Evolutionary conservation across 805 yeast species (phyloP).

Genomic region (Zygotorulaspora florentina): DNA sequence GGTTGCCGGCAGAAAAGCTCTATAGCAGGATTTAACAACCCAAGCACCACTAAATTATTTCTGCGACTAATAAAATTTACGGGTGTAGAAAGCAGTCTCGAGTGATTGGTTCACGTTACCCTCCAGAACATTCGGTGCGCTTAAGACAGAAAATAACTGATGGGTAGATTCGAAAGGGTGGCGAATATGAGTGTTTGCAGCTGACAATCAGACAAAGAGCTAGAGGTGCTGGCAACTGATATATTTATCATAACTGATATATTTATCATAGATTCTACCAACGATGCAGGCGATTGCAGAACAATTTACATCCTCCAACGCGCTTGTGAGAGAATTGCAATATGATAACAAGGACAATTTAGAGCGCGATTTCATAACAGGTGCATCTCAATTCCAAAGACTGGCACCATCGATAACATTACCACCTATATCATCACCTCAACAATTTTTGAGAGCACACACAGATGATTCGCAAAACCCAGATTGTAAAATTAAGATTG

Average conservation of each 20-base stretch:
- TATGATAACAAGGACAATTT: slow-evolving; percentile 33
- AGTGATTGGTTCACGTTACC: not conserved
- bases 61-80: not conserved
- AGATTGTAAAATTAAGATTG: slow-evolving; percentile 91
- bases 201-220: not conserved
- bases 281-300: slow-evolving; percentile 36
- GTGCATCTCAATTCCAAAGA: slow-evolving; percentile 29
- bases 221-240: not conserved
- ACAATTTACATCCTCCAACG: slow-evolving; percentile 20
- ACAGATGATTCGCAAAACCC: slow-evolving; percentile 93
- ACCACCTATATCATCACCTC: slow-evolving; percentile 85
- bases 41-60: not conserved
- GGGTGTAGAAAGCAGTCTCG: too few relatives aligned
- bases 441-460: slow-evolving; percentile 93
- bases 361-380: slow-evolving; percentile 35
- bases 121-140: not conserved
- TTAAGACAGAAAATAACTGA: not conserved
- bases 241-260: not conserved
- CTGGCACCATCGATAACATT: slow-evolving; percentile 58
- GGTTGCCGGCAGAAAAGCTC: too few relatives aligned
- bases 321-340: slow-evolving; percentile 26
- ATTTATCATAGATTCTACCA: not conserved
- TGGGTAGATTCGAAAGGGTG: slow-evolving; percentile 3
- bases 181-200: slow-evolving; percentile 1
- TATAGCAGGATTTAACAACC: too few relatives aligned